phyloP scores from a whole-genome alignment of 768 basidiomycete genomes.

The Phylloporus arenicola region DNA sequence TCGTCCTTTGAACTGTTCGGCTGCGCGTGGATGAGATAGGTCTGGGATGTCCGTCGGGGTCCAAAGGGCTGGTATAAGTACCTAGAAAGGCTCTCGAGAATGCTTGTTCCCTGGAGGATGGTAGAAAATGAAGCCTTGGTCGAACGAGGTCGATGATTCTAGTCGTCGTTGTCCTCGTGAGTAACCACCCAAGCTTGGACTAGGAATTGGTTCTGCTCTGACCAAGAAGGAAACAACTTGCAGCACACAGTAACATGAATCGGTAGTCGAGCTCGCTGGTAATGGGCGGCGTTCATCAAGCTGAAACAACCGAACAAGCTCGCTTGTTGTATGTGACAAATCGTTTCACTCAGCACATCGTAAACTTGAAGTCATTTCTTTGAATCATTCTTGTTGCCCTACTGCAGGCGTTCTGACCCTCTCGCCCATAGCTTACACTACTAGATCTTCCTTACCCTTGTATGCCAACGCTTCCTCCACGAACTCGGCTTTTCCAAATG shows the following conservation, averaged over 20 bases:
- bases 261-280: background rate
- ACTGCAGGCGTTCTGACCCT: too few species aligned
- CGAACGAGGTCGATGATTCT: background rate
- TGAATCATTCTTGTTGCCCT: too few species aligned
- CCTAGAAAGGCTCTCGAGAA: background rate
- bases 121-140: background rate
- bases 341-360: too few species aligned
- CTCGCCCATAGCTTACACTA: background rate
- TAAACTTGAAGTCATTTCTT: too few species aligned
- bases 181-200: background rate
- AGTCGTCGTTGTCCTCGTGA: background rate
- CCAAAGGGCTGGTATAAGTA: background rate
- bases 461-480: slow-evolving; percentile 14
- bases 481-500: slow-evolving; percentile 16
- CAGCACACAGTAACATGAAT: too few species aligned
- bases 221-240: too few species aligned
- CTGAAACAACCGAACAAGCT: background rate
- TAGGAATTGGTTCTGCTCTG: background rate
- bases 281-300: background rate
- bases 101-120: background rate
- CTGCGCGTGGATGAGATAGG: background rate
- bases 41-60: background rate
- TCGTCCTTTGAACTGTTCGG: slow-evolving; percentile 7
- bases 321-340: too few species aligned
- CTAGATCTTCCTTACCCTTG: slow-evolving; percentile 2